These are phyloP conservation scores for Salvia hispanica DNA, from an alignment of 257 asterid genomes.

Conservation along the genomic window DNA sequence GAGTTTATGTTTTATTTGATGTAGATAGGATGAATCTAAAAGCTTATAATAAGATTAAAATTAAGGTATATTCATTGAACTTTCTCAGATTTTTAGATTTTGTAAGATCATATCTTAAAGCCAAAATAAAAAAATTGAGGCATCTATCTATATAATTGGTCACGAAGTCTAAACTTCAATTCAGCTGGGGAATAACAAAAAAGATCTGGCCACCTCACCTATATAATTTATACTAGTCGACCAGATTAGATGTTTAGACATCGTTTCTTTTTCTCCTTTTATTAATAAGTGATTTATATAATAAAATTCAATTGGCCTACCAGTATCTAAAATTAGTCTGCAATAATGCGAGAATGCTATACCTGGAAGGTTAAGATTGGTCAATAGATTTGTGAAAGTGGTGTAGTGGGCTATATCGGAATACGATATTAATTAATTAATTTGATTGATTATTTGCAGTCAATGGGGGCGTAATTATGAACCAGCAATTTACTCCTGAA, in stretches of 20 bases:
- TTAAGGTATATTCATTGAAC: background rate
- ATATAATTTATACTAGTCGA: constrained; percentile 9
- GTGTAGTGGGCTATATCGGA: constrained; percentile 8
- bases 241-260: background rate
- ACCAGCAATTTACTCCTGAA: constrained; percentile 36
- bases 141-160: background rate
- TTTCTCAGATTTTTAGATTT: background rate
- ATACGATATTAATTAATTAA: background rate
- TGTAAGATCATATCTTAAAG: background rate
- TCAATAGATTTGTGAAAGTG: background rate
- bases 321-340: constrained; percentile 10
- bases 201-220: background rate
- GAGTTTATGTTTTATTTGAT: background rate
- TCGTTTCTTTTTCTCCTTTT: background rate
- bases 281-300: too few relatives aligned
- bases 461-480: constrained; percentile 30
- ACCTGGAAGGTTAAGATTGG: constrained; percentile 48
- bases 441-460: constrained; percentile 23
- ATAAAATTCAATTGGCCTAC: background rate
- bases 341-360: constrained; percentile 25
- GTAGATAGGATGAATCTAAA: background rate
- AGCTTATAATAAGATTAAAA: background rate
- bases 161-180: background rate
- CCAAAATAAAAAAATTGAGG: background rate
- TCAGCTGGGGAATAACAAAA: background rate